phyloP scores from a whole-genome alignment of 495 filamentous ascomycete species.

The Lasiosphaeria hispida region DNA sequence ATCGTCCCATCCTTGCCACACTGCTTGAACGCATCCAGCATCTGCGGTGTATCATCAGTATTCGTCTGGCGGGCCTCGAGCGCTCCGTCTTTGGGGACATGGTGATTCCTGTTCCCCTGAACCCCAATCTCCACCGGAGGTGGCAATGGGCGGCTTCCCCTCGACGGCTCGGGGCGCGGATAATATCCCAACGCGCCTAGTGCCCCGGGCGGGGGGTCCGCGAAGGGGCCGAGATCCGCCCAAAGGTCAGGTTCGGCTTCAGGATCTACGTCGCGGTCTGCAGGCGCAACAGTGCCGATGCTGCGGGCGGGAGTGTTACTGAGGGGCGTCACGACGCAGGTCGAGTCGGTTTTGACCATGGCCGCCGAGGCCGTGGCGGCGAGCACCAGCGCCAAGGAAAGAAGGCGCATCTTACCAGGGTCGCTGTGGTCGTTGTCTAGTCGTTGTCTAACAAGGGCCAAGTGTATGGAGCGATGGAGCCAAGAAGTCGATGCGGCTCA shows the following conservation, averaged over 20 bases:
- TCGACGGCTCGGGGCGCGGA: constrained; percentile 12
- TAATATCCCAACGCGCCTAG: constrained; percentile 15
- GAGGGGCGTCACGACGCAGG: constrained; percentile 38
- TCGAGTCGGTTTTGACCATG: constrained; percentile 36
- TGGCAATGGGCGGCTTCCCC: background rate
- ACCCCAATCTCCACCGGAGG: too few species aligned
- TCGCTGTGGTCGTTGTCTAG: too few species aligned
- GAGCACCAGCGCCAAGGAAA: constrained; percentile 13
- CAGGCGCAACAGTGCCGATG: constrained; percentile 23
- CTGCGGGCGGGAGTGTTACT: constrained; percentile 5
- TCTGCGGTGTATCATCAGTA: constrained; percentile 40
- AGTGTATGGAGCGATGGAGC: too few species aligned
- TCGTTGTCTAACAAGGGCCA: too few species aligned
- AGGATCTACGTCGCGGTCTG: constrained; percentile 12
- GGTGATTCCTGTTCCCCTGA: too few species aligned
- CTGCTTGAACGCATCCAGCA: constrained; percentile 40
- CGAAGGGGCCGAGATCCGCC: background rate
- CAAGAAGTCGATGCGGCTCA: too few species aligned
- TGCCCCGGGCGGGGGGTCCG: background rate
- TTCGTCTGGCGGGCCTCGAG: too few species aligned
- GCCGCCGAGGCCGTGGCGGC: constrained; percentile 19
- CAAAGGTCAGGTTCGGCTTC: background rate
- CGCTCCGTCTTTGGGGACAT: too few species aligned
- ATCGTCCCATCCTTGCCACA: constrained; percentile 37
- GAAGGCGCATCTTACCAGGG: constrained; percentile 8